Conservation (phyloP, 1,139 yeast genomes). For the Saccharomyces hybrid region DNA sequence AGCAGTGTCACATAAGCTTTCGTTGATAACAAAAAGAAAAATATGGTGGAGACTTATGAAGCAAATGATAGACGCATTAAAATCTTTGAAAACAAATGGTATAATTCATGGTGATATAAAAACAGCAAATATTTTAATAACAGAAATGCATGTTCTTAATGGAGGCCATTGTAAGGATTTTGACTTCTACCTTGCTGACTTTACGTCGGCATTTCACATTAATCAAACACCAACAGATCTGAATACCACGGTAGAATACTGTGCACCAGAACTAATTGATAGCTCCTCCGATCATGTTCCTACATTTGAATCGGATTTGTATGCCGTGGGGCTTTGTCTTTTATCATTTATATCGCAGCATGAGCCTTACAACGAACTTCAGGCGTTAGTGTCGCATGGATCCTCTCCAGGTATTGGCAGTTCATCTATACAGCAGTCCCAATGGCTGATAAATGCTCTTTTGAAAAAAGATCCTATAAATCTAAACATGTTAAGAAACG, state of each 20-base stretch:
- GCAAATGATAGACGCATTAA: conserved; percentile 8
- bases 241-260: conserved; percentile 16
- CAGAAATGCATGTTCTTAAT: background rate
- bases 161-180: background rate
- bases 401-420: background rate
- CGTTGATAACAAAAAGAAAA: background rate
- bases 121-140: conserved; percentile 15
- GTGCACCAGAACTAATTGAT: conserved; percentile 14
- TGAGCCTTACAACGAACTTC: conserved; percentile 16
- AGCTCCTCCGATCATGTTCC: background rate
- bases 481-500: conserved; percentile 46
- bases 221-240: conserved; percentile 1
- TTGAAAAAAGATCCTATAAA: conserved; percentile 14
- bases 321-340: conserved; percentile 18
- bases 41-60: conserved; percentile 12
- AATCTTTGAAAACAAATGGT: conserved; percentile 8
- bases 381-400: conserved; percentile 1
- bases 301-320: conserved; percentile 12
- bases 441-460: conserved; percentile 18
- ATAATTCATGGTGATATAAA: conserved; percentile 20
- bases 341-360: conserved; percentile 13
- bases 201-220: conserved; percentile 9
- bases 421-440: conserved; percentile 15
- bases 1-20: background rate
- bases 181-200: conserved; percentile 13